These are phyloP conservation scores for Exutisphaerella laricina DNA, from an alignment of 2,329 filamentous ascomycete genomes.

Conservation along the genomic window DNA sequence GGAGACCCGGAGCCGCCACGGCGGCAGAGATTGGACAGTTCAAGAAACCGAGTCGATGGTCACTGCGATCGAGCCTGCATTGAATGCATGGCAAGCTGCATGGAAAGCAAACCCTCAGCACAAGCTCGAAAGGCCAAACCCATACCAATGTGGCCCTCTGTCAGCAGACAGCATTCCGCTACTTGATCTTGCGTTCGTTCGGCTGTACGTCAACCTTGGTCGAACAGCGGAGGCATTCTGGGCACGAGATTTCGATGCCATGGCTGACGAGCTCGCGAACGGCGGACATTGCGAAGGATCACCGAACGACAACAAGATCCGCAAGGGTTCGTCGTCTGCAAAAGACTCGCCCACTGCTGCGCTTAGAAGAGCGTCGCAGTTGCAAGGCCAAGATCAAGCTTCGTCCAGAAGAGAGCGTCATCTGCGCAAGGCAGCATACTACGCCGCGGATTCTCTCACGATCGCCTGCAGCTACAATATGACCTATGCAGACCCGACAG, in stretches of 20 bases:
- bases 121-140: constrained; percentile 77
- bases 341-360: constrained; percentile 10
- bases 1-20: constrained; percentile 88
- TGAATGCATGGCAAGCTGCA: constrained; percentile 89
- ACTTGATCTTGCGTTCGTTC: constrained; percentile 84
- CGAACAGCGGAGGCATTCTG: constrained; percentile 89
- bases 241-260: constrained; percentile 86
- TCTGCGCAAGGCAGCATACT: constrained; percentile 88
- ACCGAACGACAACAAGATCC: constrained; percentile 7
- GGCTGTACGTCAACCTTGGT: constrained; percentile 88
- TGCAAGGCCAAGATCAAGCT: constrained; percentile 17
- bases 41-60: constrained; percentile 96
- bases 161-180: constrained; percentile 88
- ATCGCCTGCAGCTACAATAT: constrained; percentile 84
- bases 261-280: constrained; percentile 78
- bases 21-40: constrained; percentile 81
- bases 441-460: constrained; percentile 82
- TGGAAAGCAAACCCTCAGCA: constrained; percentile 86
- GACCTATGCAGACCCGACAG: constrained; percentile 77
- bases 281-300: constrained; percentile 55
- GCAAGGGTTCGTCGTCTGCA: constrained; percentile 4
- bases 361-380: constrained; percentile 25
- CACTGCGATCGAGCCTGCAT: constrained; percentile 83
- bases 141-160: constrained; percentile 72
- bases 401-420: constrained; percentile 76